Conservation (phyloP, 2,329 filamentous ascomycete genomes). For the Hymenoscyphus scutula region DNA sequence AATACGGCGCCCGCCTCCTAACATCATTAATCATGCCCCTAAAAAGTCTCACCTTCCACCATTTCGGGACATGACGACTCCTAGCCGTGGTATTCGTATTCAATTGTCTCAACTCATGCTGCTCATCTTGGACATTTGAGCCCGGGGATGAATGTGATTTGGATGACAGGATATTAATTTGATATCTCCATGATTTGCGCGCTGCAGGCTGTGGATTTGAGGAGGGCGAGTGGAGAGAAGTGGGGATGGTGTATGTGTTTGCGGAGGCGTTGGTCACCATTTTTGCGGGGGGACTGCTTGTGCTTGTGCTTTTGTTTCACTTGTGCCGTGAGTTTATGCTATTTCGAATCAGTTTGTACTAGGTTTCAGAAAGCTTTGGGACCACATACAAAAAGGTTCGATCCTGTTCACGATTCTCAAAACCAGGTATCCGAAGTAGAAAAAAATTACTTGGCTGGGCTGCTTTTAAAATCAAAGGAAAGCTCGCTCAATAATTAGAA, state of each 20-base stretch:
- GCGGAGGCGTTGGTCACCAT: conserved; percentile 17
- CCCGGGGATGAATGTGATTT: conserved; percentile 9
- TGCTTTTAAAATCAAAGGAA: no score
- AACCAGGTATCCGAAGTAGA: no score
- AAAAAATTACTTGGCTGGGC: no score
- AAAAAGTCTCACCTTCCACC: conserved; percentile 76
- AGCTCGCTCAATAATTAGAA: no score
- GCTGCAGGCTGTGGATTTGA: conserved; percentile 12
- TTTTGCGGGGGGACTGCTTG: not conserved
- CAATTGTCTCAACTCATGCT: conserved; percentile 14
- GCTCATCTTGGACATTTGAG: not conserved
- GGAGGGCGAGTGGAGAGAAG: conserved; percentile 16
- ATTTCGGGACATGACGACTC: conserved; percentile 39
- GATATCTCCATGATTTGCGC: conserved; percentile 23
- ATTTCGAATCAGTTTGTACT: not conserved
- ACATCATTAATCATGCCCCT: conserved; percentile 79
- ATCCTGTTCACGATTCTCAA: no score
- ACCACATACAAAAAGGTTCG: no score
- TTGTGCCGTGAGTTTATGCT: not conserved
- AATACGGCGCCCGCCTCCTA: conserved; percentile 71
- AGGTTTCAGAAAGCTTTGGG: not conserved
- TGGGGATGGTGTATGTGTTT: conserved; percentile 26
- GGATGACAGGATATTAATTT: conserved; percentile 16
- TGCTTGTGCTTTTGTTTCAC: not conserved
- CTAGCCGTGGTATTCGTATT: conserved; percentile 22